Conservation (phyloP, 495 filamentous ascomycete genomes). For the Penicillium alfredii region DNA sequence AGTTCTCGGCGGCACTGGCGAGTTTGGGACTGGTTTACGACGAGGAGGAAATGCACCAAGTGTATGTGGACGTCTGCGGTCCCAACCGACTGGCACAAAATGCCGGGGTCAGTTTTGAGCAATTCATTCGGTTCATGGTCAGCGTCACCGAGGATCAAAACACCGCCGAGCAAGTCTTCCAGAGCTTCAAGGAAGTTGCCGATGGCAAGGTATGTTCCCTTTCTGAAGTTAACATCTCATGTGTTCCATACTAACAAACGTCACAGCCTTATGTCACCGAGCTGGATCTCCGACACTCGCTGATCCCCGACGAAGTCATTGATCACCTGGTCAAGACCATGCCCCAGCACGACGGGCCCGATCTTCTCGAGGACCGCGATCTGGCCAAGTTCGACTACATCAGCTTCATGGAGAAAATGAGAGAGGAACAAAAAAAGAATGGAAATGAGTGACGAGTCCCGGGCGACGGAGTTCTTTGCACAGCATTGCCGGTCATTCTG, state of each 20-base stretch:
- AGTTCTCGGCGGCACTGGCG: conserved; percentile 91
- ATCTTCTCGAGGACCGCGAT: conserved; percentile 70
- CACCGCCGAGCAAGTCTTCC: conserved; percentile 94
- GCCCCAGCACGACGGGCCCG: conserved; percentile 72
- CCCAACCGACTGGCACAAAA: conserved; percentile 32
- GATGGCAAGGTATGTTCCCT: conserved; percentile 72
- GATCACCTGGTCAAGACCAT: conserved; percentile 85
- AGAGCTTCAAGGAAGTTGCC: conserved; percentile 92
- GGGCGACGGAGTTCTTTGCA: conserved; percentile 17
- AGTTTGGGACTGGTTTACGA: conserved; percentile 91
- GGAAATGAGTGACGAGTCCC: conserved; percentile 21
- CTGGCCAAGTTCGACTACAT: conserved; percentile 84
- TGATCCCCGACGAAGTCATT: conserved; percentile 93
- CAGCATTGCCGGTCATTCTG: conserved; percentile 25
- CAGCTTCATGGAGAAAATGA: conserved; percentile 81
- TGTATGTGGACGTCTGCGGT: conserved; percentile 74
- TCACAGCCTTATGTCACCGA: conserved; percentile 87
- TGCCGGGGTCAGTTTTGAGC: conserved; percentile 83
- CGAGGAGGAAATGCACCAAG: conserved; percentile 92
- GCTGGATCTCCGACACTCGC: conserved; percentile 86
- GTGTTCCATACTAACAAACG: conserved; percentile 9
- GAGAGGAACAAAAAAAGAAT: conserved; percentile 32
- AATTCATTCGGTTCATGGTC: conserved; percentile 99
- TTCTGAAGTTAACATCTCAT: neutral
- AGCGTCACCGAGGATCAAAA: conserved; percentile 98